phyloP scores from a whole-genome alignment of 1,284 basidiomycete genomes.

The Cryptococcus sp. region DNA sequence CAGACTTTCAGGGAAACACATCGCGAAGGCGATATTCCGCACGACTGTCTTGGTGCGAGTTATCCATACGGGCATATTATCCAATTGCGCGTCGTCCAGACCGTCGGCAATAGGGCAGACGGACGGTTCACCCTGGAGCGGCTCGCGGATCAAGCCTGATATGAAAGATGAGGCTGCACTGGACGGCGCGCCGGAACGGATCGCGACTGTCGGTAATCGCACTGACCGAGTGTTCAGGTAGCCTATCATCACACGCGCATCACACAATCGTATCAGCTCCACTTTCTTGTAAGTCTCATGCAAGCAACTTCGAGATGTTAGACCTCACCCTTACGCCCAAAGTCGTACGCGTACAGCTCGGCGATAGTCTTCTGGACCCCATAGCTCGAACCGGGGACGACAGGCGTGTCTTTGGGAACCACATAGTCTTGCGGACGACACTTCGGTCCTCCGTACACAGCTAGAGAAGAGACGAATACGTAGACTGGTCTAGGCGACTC shows the following conservation, averaged over 20 bases:
- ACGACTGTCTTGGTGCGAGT: constrained; percentile 58
- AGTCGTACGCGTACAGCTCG: constrained; percentile 67
- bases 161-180: constrained; percentile 65
- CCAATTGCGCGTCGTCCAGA: constrained; percentile 42
- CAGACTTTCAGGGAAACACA: constrained; percentile 46
- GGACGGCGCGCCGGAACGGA: constrained; percentile 61
- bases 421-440: constrained; percentile 52
- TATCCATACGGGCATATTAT: constrained; percentile 61
- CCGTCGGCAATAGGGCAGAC: constrained; percentile 59
- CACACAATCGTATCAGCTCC: not conserved
- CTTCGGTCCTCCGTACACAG: constrained; percentile 65
- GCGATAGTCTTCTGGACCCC: constrained; percentile 62
- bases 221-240: constrained; percentile 65
- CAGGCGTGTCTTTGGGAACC: constrained; percentile 57
- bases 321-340: constrained; percentile 56
- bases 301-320: not conserved
- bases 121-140: constrained; percentile 59
- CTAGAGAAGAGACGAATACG: constrained; percentile 64
- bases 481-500: constrained; percentile 56
- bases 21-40: constrained; percentile 51
- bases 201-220: constrained; percentile 64
- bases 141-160: constrained; percentile 66
- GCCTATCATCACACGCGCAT: constrained; percentile 37
- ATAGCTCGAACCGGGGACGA: constrained; percentile 63
- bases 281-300: not conserved